Base-by-base conservation (phyloP, 2,329 filamentous ascomycete genomes). In the Diaporthe sp. region DNA sequence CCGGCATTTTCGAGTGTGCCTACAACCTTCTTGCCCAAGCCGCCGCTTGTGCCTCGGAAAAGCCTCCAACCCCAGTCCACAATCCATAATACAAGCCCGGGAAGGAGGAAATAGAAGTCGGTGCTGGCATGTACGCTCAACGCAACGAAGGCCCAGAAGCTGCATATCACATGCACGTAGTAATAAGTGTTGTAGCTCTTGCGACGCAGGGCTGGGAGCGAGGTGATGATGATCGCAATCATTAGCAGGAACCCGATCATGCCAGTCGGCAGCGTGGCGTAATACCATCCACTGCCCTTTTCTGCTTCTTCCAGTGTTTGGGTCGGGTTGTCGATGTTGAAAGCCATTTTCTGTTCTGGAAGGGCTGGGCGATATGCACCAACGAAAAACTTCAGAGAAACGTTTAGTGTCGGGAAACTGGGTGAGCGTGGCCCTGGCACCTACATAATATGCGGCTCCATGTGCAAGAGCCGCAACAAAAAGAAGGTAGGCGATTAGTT, bases 51-150 rank as follows among this genome's bases (percentile, higher is more conserved):
- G 5, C 76, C 76, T 20, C 65, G 58, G 53, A 78, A 72, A 10
- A 78, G 42, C 2, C 76, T 44, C 61, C 75, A 76, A 12, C 12
- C 15, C 76, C 76, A 77, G 13, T 78, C 77, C 2, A 55, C 51
- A 12, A 76, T 13, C 72, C 75, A 74, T 0, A 78, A 49, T 1
- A 75, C 31, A 4, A 78, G 63, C 3, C 77, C 76, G 2, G 76
- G 77, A 2, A 78, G 25, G 5, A 78, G 75, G 17, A 77, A 72
- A 28, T 78, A 78, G 47, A 78, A 78, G 61, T 78, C 71, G 3
- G 76, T 78, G 71, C 76, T 78, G 22, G 77, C 71, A 39, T 78
- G 77, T 9, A 78, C 42, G 31, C 75, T 74, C 1, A 71, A 53
- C 7, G 51, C 61, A 28, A 76, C 1, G 15, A 78, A 78, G 4